Conservation (phyloP, 352 stramenopile species). For the Phytophthora sojae region DNA sequence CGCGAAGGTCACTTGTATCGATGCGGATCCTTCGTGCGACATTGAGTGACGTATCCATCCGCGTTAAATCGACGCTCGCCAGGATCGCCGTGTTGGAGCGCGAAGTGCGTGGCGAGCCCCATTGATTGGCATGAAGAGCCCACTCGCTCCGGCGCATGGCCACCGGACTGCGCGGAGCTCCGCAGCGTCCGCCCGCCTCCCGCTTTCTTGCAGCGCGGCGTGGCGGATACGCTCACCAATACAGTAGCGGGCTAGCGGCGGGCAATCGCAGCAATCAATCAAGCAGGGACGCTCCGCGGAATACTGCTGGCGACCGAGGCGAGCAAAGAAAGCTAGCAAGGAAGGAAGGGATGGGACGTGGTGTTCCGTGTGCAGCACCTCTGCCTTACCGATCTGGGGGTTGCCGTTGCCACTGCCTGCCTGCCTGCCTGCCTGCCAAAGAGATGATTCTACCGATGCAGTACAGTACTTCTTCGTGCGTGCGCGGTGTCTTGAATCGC, state of each 20-base stretch:
- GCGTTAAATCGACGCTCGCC: constrained; percentile 14
- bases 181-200: neutral
- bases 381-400: too few species aligned
- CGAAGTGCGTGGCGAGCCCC: neutral
- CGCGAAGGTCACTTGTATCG: constrained; percentile 14
- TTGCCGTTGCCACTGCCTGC: too few species aligned
- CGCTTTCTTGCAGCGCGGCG: neutral
- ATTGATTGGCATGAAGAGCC: constrained; percentile 8
- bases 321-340: neutral
- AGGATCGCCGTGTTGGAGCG: neutral
- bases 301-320: neutral
- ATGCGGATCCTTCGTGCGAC: constrained; percentile 23
- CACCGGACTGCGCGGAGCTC: neutral
- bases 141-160: neutral
- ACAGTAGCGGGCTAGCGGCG: too few species aligned
- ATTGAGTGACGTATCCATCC: constrained; percentile 18
- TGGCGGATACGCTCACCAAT: neutral
- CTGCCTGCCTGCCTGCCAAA: neutral
- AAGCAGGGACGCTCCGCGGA: neutral
- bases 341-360: too few species aligned
- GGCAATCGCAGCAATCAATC: neutral
- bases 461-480: neutral
- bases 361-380: too few species aligned
- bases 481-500: constrained; percentile 10
- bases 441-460: too few species aligned